Evolutionary conservation across 768 basidiomycete genomes (phyloP).

Genomic region (Lactarius hatsudake): DNA sequence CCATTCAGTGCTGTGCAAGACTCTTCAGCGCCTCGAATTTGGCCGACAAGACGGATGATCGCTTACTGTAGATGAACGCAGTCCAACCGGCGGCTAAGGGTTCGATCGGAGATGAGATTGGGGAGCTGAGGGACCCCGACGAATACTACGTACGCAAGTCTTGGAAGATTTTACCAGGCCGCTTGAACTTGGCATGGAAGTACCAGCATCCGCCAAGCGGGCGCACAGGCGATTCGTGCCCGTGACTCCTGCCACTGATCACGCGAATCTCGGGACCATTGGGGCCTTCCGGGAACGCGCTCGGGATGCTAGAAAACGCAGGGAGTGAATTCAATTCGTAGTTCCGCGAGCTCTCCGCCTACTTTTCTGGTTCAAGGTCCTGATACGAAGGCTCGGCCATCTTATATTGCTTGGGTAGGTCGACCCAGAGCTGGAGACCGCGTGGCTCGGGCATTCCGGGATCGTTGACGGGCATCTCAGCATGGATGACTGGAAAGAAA

Average conservation of each 20-base stretch:
- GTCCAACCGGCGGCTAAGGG: conserved; percentile 80
- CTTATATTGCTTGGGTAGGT: conserved; percentile 78
- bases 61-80: conserved; percentile 77
- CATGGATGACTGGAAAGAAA: conserved; percentile 54
- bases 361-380: conserved; percentile 68
- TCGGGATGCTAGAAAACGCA: conserved; percentile 52
- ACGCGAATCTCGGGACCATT: conserved; percentile 75
- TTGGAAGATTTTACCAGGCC: conserved; percentile 71
- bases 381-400: conserved; percentile 86
- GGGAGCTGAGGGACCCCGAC: background rate
- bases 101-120: background rate
- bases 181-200: conserved; percentile 71
- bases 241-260: conserved; percentile 87
- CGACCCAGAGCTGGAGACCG: conserved; percentile 88
- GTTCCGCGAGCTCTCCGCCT: conserved; percentile 23
- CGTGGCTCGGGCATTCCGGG: conserved; percentile 65
- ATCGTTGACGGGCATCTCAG: conserved; percentile 85
- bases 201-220: conserved; percentile 95
- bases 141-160: conserved; percentile 58
- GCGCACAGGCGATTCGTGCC: conserved; percentile 81
- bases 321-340: background rate
- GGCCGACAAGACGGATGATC: background rate
- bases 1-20: conserved; percentile 59
- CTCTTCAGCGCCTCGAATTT: conserved; percentile 14
- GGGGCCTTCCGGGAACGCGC: conserved; percentile 66